A percentile compares a stretch with the other conserved stretches of the same genome.
Conservation (phyloP, 352 stramenopile species). For the Vaucheria bursata region DNA sequence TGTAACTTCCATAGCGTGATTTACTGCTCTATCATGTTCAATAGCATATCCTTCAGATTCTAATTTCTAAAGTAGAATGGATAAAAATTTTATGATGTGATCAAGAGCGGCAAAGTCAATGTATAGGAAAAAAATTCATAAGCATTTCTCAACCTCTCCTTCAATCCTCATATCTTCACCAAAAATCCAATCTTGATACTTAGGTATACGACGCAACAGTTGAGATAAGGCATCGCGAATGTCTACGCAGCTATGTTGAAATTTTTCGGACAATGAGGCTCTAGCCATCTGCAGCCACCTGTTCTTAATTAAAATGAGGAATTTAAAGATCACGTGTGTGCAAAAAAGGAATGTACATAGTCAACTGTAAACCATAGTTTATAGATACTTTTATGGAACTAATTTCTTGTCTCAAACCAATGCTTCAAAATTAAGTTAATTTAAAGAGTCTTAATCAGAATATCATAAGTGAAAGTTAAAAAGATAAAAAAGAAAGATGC, state of each 20-base stretch:
- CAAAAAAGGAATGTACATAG: too few relatives aligned
- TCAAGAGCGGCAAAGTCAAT: neutral
- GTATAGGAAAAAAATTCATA: neutral
- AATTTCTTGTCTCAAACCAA: too few relatives aligned
- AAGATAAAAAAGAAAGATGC: too few relatives aligned
- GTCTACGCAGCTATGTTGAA: constrained; percentile 28
- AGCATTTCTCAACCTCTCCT: constrained; percentile 50
- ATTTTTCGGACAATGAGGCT: constrained; percentile 5
- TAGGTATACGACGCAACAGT: constrained; percentile 67
- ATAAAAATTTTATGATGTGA: neutral
- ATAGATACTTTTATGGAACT: too few relatives aligned
- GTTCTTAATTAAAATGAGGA: too few relatives aligned
- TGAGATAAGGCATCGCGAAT: constrained; percentile 56
- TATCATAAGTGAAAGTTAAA: too few relatives aligned
- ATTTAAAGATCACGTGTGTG: too few relatives aligned
- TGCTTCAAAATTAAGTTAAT: too few relatives aligned
- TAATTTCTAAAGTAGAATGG: neutral
- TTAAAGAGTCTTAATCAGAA: too few relatives aligned
- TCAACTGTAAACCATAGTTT: too few relatives aligned
- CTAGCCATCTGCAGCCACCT: constrained; percentile 21
- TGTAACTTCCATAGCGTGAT: too few relatives aligned
- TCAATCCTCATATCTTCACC: constrained; percentile 70
- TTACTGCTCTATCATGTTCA: constrained; percentile 56
- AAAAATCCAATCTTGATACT: constrained; percentile 86
- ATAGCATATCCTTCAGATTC: neutral